These are phyloP conservation scores for Hordeum pubiflorum DNA, from an alignment of 202 grass and related monocot species.

Conservation along the genomic window DNA sequence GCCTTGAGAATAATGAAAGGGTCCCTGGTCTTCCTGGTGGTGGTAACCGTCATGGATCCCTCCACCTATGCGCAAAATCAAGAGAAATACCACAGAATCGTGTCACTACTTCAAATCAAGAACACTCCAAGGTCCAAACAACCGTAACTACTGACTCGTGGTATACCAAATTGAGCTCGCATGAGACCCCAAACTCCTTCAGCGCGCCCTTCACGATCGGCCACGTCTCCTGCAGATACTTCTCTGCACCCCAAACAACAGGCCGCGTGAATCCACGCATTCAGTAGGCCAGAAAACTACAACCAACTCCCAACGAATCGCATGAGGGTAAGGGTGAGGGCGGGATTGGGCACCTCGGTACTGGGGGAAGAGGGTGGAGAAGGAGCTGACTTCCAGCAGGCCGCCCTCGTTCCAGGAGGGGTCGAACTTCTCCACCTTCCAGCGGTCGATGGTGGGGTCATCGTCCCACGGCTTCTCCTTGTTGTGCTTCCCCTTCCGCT, in stretches of 20 bases:
- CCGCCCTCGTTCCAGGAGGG: conserved; percentile 82
- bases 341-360: conserved; percentile 51
- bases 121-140: background rate
- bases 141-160: background rate
- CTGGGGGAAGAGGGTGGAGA: conserved; percentile 91
- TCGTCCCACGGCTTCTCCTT: conserved; percentile 95
- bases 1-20: conserved; percentile 90
- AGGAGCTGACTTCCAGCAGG: conserved; percentile 88
- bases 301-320: background rate
- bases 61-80: conserved; percentile 53
- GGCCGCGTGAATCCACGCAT: background rate
- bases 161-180: conserved; percentile 88
- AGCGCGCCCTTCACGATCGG: conserved; percentile 71
- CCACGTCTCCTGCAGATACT: conserved; percentile 91
- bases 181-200: conserved; percentile 70
- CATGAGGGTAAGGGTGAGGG: background rate
- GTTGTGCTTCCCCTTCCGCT: conserved; percentile 79
- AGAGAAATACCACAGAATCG: background rate
- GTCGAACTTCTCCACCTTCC: conserved; percentile 88
- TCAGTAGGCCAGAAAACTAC: background rate
- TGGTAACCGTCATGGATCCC: conserved; percentile 92
- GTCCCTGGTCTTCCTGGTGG: conserved; percentile 79
- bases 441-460: conserved; percentile 78
- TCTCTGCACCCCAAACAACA: conserved; percentile 47
- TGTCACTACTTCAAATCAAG: background rate